Evolutionary conservation across 192 early-diverging fungal genomes (phyloP).

Genomic region (Ambispora gerdemannii): DNA sequence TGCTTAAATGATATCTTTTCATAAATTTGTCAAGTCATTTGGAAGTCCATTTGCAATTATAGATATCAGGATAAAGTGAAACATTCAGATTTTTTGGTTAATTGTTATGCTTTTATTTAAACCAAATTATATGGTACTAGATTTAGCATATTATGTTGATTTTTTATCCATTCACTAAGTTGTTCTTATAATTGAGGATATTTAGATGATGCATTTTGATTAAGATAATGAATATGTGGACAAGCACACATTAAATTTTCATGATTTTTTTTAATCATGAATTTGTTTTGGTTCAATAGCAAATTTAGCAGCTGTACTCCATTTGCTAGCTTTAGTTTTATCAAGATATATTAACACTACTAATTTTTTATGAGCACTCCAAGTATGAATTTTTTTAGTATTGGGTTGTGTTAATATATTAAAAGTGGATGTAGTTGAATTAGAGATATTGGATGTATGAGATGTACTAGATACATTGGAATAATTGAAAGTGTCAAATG

Average conservation of each 20-base stretch:
- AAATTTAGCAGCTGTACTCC: conserved; percentile 1
- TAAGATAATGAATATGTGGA: too few relatives aligned
- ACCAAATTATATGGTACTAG: neutral
- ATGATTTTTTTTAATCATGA: too few relatives aligned
- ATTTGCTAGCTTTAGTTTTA: neutral
- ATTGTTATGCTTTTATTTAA: neutral
- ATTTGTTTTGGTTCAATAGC: conserved; percentile 17
- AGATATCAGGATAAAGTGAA: conserved; percentile 5
- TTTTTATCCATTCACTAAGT: neutral
- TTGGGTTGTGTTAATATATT: too few relatives aligned
- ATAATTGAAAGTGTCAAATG: too few relatives aligned
- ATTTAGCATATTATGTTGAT: neutral
- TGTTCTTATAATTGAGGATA: too few relatives aligned
- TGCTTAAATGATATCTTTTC: neutral
- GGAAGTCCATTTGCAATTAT: neutral
- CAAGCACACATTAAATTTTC: too few relatives aligned
- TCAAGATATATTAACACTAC: neutral
- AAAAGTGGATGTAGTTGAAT: too few relatives aligned
- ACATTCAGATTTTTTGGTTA: neutral
- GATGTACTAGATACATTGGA: too few relatives aligned
- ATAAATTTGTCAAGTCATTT: conserved; percentile 10
- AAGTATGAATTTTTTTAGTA: too few relatives aligned
- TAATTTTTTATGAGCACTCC: neutral
- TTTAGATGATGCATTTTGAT: too few relatives aligned
- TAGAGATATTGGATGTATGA: too few relatives aligned